Base-by-base conservation (phyloP, 176 grass and related monocot species). In the Bonia amplexicaulis region DNA sequence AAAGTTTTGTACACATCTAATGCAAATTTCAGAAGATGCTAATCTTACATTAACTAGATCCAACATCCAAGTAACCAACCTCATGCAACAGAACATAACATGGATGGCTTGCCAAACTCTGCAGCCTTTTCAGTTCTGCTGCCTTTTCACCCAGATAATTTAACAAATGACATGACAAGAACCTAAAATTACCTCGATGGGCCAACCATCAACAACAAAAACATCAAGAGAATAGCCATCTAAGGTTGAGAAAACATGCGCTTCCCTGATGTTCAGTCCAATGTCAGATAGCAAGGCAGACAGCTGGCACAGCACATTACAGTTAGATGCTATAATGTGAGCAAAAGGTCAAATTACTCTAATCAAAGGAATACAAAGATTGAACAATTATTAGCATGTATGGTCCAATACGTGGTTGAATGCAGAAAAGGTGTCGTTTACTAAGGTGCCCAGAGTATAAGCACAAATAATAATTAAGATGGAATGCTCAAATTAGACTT, bases 121-220 rank as follows among this genome's bases (percentile, higher is more conserved):
- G 41, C 25, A 63, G 20, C 27, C 6, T 76, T 67, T 52, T 68
- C 12, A 35, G 60, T 4, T 13, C 12, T 27, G 11, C 25, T 29
- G 60, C 23, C 23, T 76, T 59, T 49, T 26, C 29, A 75, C 17
- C 51, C n/a, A 81, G 42, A 45, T 8, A 82, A 81, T 67, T 77
- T 52, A 89, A 81, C 8, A 74, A 81, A 81, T 45, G n/a, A 20
- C 77, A 70, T 69, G 60, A 60, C 49, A 76, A 69, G 53, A 69
- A 80, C 29, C 29, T 27, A 63, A 57, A 20, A 85, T 80, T 91
- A 99, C 97, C 93, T 96, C 93, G 79, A 85, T 79, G 58, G 63
- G 58, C 97, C 97, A 99, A 66, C 97, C 97, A 91, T 99, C 97
- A 79, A 99, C 97, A 79, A 99, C 97, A 82, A 99, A 99, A 71